phyloP scores from a whole-genome alignment of 495 filamentous ascomycete genomes.

The Astrothelium macrocarpum region DNA sequence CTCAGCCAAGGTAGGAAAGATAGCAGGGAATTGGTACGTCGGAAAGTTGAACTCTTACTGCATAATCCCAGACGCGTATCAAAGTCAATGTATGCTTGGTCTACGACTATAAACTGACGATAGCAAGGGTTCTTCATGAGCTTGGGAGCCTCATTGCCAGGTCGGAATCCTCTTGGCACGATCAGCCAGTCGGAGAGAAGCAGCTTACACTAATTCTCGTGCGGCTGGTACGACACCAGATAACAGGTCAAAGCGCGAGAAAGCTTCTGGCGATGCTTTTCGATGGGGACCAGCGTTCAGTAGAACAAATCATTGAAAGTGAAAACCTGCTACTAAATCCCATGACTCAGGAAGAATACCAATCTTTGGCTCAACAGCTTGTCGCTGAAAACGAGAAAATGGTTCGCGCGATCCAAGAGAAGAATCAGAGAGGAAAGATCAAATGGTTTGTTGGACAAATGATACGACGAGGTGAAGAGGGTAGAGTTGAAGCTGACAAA shows the following conservation, averaged over 20 bases:
- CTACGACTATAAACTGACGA: neutral
- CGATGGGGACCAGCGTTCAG: conserved; percentile 33
- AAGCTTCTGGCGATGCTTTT: conserved; percentile 57
- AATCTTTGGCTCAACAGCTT: conserved; percentile 41
- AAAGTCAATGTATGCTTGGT: too few relatives aligned
- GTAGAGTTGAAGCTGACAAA: conserved; percentile 63
- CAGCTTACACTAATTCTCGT: conserved; percentile 59
- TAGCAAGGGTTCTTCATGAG: conserved; percentile 60
- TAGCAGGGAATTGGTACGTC: conserved; percentile 19
- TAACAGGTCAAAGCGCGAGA: conserved; percentile 63
- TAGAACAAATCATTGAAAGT: conserved; percentile 53
- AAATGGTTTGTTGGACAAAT: conserved; percentile 87
- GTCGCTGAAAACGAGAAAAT: conserved; percentile 49
- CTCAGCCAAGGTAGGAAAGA: conserved; percentile 12
- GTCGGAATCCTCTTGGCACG: conserved; percentile 42
- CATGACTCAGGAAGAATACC: conserved; percentile 50
- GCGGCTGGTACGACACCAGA: conserved; percentile 51
- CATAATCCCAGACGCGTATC: neutral
- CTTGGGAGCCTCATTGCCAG: conserved; percentile 65
- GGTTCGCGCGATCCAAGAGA: conserved; percentile 55
- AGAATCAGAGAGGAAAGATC: conserved; percentile 63
- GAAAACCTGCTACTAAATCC: conserved; percentile 58
- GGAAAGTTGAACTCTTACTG: neutral
- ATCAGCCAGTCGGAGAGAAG: conserved; percentile 45
- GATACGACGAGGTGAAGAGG: conserved; percentile 67